Conservation (phyloP, 805 yeast genomes). For the Candida bentonensis region DNA sequence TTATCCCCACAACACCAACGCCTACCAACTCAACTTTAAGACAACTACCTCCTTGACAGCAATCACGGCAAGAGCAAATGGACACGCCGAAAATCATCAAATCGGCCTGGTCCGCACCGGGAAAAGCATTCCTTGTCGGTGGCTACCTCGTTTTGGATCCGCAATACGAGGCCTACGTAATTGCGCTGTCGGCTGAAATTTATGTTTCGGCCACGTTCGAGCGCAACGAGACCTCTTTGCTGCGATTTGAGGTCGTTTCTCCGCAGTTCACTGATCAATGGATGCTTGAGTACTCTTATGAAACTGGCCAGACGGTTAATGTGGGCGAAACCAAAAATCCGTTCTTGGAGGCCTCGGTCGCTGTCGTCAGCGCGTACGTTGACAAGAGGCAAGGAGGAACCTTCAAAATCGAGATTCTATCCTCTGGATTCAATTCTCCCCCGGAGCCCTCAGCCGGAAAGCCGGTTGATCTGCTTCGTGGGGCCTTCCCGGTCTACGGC, state of each 20-base stretch:
- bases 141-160: slow-evolving; percentile 88
- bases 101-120: slow-evolving; percentile 59
- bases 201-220: slow-evolving; percentile 43
- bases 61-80: no score
- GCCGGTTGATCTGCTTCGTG: slow-evolving; percentile 13
- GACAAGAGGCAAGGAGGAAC: slow-evolving; percentile 13
- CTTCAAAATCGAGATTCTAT: slow-evolving; percentile 33
- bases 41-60: no score
- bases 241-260: slow-evolving; percentile 7
- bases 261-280: slow-evolving; percentile 16
- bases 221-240: slow-evolving; percentile 12
- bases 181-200: slow-evolving; percentile 84
- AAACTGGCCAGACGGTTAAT: neutral
- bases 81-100: no score
- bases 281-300: slow-evolving; percentile 5
- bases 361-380: slow-evolving; percentile 41
- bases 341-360: slow-evolving; percentile 53
- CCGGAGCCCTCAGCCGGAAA: slow-evolving; percentile 18
- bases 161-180: slow-evolving; percentile 56
- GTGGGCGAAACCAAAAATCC: slow-evolving; percentile 35
- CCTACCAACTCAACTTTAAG: no score
- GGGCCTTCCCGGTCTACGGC: slow-evolving; percentile 44
- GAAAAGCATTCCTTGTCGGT: slow-evolving; percentile 88
- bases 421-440: slow-evolving; percentile 81
- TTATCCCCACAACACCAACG: no score